Evolutionary conservation across 257 asterid species (phyloP).

Genomic region (Pogostemon cablin): DNA sequence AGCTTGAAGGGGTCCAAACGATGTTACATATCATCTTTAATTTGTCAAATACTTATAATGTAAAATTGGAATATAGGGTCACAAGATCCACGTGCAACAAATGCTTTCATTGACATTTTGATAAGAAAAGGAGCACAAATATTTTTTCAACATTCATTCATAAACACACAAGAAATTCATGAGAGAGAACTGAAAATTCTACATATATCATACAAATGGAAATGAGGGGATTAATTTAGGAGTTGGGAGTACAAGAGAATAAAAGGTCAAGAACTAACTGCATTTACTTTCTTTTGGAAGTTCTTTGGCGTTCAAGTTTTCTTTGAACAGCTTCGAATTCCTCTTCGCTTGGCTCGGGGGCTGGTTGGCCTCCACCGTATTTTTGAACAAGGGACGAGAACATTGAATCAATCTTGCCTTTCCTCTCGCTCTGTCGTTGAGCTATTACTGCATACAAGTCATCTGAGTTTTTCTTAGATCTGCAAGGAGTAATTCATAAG

Average conservation of each 20-base stretch:
- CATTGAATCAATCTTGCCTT: slow-evolving; percentile 73
- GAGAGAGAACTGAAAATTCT: neutral
- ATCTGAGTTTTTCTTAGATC: slow-evolving; percentile 65
- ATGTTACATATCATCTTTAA: neutral
- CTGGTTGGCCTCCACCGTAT: slow-evolving; percentile 63
- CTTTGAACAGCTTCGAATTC: slow-evolving; percentile 86
- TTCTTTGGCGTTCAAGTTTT: slow-evolving; percentile 64
- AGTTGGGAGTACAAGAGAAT: neutral
- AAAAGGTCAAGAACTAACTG: neutral
- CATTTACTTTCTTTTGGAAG: slow-evolving; percentile 58
- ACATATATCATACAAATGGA: slow-evolving; percentile 26
- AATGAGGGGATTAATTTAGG: slow-evolving; percentile 13
- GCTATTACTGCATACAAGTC: slow-evolving; percentile 71
- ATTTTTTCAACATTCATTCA: neutral
- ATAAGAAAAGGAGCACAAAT: neutral
- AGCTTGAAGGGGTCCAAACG: slow-evolving; percentile 18
- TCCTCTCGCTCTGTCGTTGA: slow-evolving; percentile 78
- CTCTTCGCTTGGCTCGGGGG: slow-evolving; percentile 81
- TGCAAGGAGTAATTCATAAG: slow-evolving; percentile 38
- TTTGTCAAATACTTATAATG: too few species aligned
- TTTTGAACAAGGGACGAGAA: slow-evolving; percentile 75
- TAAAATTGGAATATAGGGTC: neutral
- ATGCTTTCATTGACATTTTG: neutral
- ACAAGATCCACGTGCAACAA: neutral
- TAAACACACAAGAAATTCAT: neutral